These are phyloP conservation scores for Plenodomus lindquistii DNA, from an alignment of 2,329 filamentous ascomycete species.

Conservation along the genomic window DNA sequence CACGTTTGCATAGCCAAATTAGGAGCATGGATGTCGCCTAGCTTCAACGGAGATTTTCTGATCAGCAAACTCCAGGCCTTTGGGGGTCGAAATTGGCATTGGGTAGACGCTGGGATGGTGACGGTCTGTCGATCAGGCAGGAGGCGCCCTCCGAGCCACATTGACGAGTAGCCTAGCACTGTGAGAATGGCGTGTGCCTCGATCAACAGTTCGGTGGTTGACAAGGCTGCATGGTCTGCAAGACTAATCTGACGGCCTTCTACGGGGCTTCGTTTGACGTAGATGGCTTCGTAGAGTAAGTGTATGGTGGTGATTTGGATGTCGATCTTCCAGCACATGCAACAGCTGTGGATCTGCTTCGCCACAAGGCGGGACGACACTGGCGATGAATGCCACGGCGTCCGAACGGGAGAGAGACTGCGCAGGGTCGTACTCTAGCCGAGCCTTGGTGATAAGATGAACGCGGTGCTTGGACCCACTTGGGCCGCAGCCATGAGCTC, in stretches of 20 bases:
- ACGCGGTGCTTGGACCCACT: conserved; percentile 7
- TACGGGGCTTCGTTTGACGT: conserved; percentile 28
- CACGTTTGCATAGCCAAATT: not conserved
- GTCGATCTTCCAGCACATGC: conserved; percentile 23
- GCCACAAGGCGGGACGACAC: conserved; percentile 23
- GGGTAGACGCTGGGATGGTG: not conserved
- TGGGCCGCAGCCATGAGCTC: conserved; percentile 7
- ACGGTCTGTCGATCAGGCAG: not conserved
- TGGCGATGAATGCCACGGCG: conserved; percentile 1
- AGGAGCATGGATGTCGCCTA: not conserved
- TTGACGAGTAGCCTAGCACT: not conserved
- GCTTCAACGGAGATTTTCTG: conserved; percentile 4
- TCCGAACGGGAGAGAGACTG: conserved; percentile 1
- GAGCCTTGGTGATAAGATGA: conserved; percentile 10
- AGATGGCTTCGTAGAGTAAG: conserved; percentile 13
- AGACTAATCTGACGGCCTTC: conserved; percentile 11
- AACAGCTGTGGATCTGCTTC: conserved; percentile 14
- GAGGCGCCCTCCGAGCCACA: not conserved
- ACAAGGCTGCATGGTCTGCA: conserved; percentile 2
- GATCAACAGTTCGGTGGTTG: conserved; percentile 1
- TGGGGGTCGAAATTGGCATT: conserved; percentile 1
- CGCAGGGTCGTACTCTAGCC: conserved; percentile 9
- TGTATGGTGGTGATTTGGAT: conserved; percentile 7
- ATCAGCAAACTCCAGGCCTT: conserved; percentile 7
- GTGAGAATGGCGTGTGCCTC: not conserved